Percentiles rank a stretch among this genome's conserved stretches.
These are phyloP conservation scores for Chamaecyparis obtusa DNA, from an alignment of 75 land plant species.

Conservation along the genomic window DNA sequence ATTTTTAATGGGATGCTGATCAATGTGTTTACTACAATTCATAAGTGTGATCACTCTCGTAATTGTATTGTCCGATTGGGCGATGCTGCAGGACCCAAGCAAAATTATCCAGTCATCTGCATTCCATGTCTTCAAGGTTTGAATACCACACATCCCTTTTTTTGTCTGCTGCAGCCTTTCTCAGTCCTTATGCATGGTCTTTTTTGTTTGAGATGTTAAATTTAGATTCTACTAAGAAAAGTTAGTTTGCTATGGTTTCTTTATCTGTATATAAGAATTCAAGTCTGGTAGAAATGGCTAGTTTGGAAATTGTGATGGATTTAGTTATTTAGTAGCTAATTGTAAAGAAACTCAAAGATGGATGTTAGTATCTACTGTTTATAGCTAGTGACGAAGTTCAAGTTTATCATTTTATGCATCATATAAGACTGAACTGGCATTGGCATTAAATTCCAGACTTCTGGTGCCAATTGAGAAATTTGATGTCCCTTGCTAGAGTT, in stretches of 20 bases:
- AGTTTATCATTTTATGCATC: too few species aligned
- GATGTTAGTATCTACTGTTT: not conserved
- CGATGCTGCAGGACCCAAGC: constrained; percentile 78
- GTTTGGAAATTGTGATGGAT: not conserved
- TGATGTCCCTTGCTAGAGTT: not conserved
- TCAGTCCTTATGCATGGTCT: not conserved
- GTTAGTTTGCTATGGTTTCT: not conserved
- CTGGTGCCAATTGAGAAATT: not conserved
- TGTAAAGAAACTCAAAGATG: constrained; percentile 2
- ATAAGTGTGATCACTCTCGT: not conserved
- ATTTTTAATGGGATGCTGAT: not conserved
- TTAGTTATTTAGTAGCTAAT: not conserved
- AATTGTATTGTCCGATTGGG: not conserved
- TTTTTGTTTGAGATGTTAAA: not conserved
- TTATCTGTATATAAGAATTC: not conserved
- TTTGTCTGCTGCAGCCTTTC: not conserved
- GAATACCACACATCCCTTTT: not conserved
- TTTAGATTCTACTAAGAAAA: not conserved
- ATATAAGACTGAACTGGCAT: not conserved
- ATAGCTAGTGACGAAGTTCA: not conserved
- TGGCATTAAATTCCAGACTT: not conserved
- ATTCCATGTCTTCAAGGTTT: constrained; percentile 95
- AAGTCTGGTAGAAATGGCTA: not conserved
- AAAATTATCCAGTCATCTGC: constrained; percentile 90
- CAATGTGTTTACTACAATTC: not conserved